phyloP scores from a whole-genome alignment of 768 basidiomycete species.

The Pleurotus salmoneostramineus region DNA sequence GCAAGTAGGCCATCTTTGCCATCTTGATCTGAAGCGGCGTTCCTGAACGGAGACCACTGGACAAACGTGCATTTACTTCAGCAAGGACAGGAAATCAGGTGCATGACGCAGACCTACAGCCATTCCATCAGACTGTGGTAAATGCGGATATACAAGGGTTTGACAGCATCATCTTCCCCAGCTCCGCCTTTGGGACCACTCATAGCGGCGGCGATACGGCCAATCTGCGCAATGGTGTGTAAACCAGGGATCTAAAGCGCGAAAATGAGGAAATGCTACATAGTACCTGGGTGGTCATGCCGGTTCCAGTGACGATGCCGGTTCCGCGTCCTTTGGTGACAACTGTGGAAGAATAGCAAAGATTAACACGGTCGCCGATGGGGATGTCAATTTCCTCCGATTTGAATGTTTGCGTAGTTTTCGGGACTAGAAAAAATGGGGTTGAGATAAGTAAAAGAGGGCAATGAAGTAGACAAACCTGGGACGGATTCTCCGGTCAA shows the following conservation, averaged over 20 bases:
- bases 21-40: conserved; percentile 36
- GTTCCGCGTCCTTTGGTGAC: conserved; percentile 14
- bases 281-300: conserved; percentile 6
- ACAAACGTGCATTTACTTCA: neutral
- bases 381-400: conserved; percentile 28
- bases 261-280: neutral
- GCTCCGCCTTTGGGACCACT: conserved; percentile 17
- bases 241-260: neutral
- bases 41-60: conserved; percentile 28
- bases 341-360: conserved; percentile 12
- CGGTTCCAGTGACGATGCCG: conserved; percentile 7
- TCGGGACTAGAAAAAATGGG: conserved; percentile 23
- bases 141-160: conserved; percentile 18
- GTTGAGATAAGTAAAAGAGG: neutral
- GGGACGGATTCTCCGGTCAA: conserved; percentile 51
- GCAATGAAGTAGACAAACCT: conserved; percentile 17
- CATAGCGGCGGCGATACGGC: conserved; percentile 32
- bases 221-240: conserved; percentile 22
- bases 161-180: conserved; percentile 10
- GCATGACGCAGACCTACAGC: conserved; percentile 19
- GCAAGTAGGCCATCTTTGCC: conserved; percentile 28
- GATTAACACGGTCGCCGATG: conserved; percentile 18
- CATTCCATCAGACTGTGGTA: conserved; percentile 17
- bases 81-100: neutral
- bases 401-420: conserved; percentile 29